Evolutionary conservation across 768 basidiomycete species (phyloP).

Genomic region (Mycena crocata): DNA sequence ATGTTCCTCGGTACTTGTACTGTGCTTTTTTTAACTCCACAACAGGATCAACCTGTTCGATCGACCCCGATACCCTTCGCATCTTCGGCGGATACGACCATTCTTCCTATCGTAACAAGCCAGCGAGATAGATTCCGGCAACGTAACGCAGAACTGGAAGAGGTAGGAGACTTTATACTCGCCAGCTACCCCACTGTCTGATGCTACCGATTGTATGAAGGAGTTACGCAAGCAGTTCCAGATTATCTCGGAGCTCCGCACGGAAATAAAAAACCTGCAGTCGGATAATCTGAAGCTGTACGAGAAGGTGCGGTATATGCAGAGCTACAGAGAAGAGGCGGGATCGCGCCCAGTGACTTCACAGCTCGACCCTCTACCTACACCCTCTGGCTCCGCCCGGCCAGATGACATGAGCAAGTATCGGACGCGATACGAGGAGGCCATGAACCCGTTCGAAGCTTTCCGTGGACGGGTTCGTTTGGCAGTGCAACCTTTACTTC

Average conservation of each 20-base stretch:
- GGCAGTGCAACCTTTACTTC: neutral
- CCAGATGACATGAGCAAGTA: constrained; percentile 89
- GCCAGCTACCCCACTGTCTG: neutral
- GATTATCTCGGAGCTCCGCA: constrained; percentile 91
- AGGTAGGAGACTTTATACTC: constrained; percentile 60
- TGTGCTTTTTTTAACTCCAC: constrained; percentile 13
- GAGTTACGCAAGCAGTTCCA: constrained; percentile 97
- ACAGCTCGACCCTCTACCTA: constrained; percentile 77
- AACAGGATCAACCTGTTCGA: constrained; percentile 52
- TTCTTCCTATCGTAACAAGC: constrained; percentile 97
- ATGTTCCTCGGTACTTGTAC: constrained; percentile 33
- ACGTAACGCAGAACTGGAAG: constrained; percentile 96
- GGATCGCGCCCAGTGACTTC: constrained; percentile 64
- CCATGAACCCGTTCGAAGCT: constrained; percentile 98
- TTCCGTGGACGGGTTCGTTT: constrained; percentile 90
- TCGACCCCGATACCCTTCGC: constrained; percentile 78
- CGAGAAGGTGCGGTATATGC: constrained; percentile 99
- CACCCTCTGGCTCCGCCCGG: constrained; percentile 46
- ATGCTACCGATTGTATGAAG: constrained; percentile 53
- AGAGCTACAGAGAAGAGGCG: constrained; percentile 89
- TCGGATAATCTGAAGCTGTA: constrained; percentile 97
- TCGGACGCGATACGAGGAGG: constrained; percentile 91
- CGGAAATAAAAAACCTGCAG: constrained; percentile 92
- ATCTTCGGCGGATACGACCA: constrained; percentile 88
- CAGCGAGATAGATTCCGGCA: constrained; percentile 98